Evolutionary conservation across 2,329 filamentous ascomycete genomes (phyloP).

Genomic region (Raffaelea arxii): DNA sequence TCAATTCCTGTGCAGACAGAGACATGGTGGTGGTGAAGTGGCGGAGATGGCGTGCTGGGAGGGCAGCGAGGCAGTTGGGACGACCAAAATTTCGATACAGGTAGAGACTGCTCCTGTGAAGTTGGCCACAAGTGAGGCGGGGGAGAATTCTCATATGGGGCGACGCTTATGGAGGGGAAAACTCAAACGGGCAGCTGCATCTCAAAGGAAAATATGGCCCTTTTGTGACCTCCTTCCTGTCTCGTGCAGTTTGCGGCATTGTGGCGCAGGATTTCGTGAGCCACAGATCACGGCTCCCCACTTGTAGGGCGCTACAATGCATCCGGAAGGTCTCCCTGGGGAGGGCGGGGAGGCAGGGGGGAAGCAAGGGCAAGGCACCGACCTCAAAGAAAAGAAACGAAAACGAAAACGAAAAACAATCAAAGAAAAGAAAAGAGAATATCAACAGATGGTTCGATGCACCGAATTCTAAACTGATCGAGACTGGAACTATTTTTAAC

Average conservation of each 20-base stretch:
- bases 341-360: no score
- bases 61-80: neutral
- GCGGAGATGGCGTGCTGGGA: neutral
- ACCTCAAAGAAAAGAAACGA: no score
- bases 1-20: constrained; percentile 52
- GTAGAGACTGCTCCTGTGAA: neutral
- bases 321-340: no score
- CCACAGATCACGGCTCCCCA: no score
- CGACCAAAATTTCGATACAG: neutral
- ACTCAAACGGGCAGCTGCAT: neutral
- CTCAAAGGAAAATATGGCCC: neutral
- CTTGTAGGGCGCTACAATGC: no score
- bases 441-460: no score
- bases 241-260: neutral
- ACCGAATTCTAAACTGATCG: no score
- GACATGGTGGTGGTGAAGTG: constrained; percentile 19
- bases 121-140: neutral
- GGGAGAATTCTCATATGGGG: neutral
- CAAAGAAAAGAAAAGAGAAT: no score
- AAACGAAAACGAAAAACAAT: no score
- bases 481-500: no score
- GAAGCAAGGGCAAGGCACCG: no score
- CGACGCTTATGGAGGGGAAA: neutral
- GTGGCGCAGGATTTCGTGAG: no score
- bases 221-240: neutral